Conservation (phyloP, 306 rosid species). For the Trifolium dubium region DNA sequence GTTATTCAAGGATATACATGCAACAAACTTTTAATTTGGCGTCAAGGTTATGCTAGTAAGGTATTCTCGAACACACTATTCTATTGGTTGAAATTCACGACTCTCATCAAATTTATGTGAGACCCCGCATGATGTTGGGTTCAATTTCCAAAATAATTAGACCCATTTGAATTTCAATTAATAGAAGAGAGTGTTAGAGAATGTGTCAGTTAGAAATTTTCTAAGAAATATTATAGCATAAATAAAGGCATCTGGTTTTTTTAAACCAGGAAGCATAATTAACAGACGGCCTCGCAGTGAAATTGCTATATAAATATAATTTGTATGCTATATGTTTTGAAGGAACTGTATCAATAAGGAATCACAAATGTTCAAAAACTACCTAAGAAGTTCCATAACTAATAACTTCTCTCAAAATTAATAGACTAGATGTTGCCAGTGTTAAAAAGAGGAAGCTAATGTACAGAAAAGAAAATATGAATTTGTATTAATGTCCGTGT, state of each 20-base stretch:
- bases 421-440: background rate
- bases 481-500: slow-evolving; percentile 11
- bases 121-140: background rate
- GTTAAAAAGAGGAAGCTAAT: slow-evolving; percentile 11
- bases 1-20: background rate
- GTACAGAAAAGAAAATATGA: slow-evolving; percentile 27
- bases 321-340: slow-evolving; percentile 9
- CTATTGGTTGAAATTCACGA: background rate
- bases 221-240: slow-evolving; percentile 26
- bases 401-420: slow-evolving; percentile 2
- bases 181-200: too few species aligned
- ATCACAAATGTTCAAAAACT: slow-evolving; percentile 15
- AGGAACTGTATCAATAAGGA: slow-evolving; percentile 20
- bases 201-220: background rate
- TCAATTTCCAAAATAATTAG: background rate
- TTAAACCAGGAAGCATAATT: background rate
- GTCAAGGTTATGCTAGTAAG: background rate
- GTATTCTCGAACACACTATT: background rate
- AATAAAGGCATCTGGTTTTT: slow-evolving; percentile 11
- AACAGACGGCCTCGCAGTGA: slow-evolving; percentile 15
- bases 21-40: background rate
- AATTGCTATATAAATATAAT: background rate
- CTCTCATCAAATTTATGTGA: background rate
- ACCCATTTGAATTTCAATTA: background rate
- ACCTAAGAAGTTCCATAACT: slow-evolving; percentile 5